phyloP scores from a whole-genome alignment of 2,329 filamentous ascomycete genomes.

The Venturia effusa region DNA sequence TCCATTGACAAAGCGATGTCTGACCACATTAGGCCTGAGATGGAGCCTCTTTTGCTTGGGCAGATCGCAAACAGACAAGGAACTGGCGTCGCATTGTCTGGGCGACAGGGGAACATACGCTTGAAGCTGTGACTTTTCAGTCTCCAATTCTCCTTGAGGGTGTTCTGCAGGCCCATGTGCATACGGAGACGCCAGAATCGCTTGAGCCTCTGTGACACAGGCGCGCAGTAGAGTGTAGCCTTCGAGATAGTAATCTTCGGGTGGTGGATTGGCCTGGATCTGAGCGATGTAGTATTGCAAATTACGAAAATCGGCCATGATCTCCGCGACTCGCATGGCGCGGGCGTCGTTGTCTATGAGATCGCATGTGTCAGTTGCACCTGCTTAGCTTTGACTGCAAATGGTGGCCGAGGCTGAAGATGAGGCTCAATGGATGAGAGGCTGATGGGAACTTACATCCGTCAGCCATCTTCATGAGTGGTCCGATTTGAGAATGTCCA shows the following conservation, averaged over 20 bases:
- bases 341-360: constrained; percentile 44
- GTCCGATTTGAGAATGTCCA: not conserved
- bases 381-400: not conserved
- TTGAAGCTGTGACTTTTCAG: constrained; percentile 45
- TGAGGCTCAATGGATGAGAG: not conserved
- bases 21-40: not conserved
- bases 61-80: not conserved
- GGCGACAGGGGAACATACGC: constrained; percentile 30
- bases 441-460: constrained; percentile 8
- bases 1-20: not conserved
- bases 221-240: constrained; percentile 48
- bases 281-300: constrained; percentile 48
- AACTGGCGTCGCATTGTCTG: not conserved
- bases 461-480: constrained; percentile 9
- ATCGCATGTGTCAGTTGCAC: not conserved
- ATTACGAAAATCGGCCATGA: constrained; percentile 54
- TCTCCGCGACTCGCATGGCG: constrained; percentile 50
- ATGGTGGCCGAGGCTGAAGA: not conserved
- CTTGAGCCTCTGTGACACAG: constrained; percentile 43
- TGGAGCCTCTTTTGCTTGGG: not conserved
- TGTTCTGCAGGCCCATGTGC: constrained; percentile 28
- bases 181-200: constrained; percentile 44
- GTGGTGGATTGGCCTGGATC: constrained; percentile 38
- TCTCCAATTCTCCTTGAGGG: constrained; percentile 33
- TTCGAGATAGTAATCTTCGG: constrained; percentile 47